Evolutionary conservation across 345 rosid species (phyloP), one percentile per base, ranked within the genome.

Genomic region (Turnera subulata): DNA sequence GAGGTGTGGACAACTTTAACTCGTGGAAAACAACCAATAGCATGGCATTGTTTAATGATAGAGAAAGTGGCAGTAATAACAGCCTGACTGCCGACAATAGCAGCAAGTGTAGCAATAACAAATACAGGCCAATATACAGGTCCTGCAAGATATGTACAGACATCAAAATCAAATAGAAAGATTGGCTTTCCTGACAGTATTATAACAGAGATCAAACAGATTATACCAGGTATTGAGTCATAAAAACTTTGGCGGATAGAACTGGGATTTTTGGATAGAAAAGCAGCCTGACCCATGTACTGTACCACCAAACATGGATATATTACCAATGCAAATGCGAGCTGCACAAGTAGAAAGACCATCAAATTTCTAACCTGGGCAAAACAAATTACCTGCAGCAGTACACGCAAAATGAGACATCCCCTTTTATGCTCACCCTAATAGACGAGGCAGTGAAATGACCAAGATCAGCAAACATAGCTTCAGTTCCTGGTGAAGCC

Each of bases 211-310:
- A 23, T 50, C 61, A 49, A 33, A 55, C 29, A 33, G 17, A 64
- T n/a, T n/a, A 67, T 83, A 91, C 96, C 82, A 53, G 98, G 98
- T 67, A 91, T 70, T 19, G 98, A 88, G 62, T 68, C 68, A 71
- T 75, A 91, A 69, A 91, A 91, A 69, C 84, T 81, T 70, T 81
- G 37, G 24, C 71, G 26, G 42, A 86, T 57, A 24, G 73, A 74
- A 1, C 18, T 19, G 19, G 71, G 76, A 73, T 88, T 63, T 77
- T 77, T 86, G 32, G 98, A 91, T 63, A 91, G 79, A 79, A 74
- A 91, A 35, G 98, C 96, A 73, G 96, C 95, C 72, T 91, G 98
- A 42, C 95, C 98, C 98, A 91, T 88, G 78, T 91, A 91, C 72
- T 91, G 98, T 58, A 88, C 79, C 64, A 88, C 95, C 84, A 91